Conservation (phyloP, 2,329 filamentous ascomycete genomes). For the Biscogniauxia sp. region DNA sequence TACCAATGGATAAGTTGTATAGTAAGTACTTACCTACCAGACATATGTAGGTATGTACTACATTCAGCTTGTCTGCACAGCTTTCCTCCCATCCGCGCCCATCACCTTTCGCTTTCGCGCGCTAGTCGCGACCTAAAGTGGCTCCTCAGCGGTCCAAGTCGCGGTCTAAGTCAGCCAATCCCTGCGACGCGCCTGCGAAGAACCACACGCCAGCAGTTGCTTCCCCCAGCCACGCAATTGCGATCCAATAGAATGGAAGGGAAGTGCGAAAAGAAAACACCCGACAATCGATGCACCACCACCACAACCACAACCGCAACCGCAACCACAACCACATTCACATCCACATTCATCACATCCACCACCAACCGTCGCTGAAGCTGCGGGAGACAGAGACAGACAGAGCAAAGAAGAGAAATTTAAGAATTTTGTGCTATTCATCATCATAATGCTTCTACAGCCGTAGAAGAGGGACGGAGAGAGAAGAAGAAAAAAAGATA, state of each 20-base stretch:
- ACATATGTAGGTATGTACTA: too few species aligned
- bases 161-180: not conserved
- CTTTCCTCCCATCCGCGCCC: too few species aligned
- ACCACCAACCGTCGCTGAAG: too few species aligned
- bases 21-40: too few species aligned
- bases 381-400: not conserved
- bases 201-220: not conserved
- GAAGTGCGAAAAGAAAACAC: not conserved
- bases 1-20: too few species aligned
- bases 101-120: not conserved
- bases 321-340: too few species aligned
- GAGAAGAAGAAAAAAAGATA: not conserved
- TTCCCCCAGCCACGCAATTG: conserved; percentile 1
- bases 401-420: not conserved
- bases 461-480: not conserved
- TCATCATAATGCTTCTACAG: not conserved
- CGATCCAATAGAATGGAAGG: not conserved
- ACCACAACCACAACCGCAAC: too few species aligned
- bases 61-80: not conserved
- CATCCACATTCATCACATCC: too few species aligned
- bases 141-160: not conserved
- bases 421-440: not conserved
- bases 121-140: not conserved
- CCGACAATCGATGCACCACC: not conserved
- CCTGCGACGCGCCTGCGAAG: conserved; percentile 2